Base-by-base conservation (phyloP, 352 stramenopile genomes). In the Albugo laibachii region DNA sequence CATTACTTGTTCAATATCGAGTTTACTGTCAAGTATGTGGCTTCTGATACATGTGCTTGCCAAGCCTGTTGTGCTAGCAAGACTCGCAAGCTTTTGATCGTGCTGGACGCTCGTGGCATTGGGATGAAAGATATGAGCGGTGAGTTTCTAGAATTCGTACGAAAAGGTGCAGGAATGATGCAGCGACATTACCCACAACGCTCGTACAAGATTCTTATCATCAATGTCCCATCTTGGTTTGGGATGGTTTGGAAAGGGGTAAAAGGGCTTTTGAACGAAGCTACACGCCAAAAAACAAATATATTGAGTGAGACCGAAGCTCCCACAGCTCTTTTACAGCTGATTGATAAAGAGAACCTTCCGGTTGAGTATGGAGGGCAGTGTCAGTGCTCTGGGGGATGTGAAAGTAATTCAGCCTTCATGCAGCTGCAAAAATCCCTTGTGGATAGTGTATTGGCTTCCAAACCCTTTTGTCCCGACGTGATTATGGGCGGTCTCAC, bases 171-270 rank as follows among this genome's bases (percentile, higher is more conserved):
- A 0, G 69, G 75, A n/a, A 69, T 79, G 49, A 87, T 93, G 66
- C 74, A 88, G 52, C 62, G 62, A 11, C 77, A 94, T 57, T 94
- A 93, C 46, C 76, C 79, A 14, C 78, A 93, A 59, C 66, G 76
- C 5, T 93, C 75, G 38, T 83, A 76, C 65, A 92, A 92, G 57
- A 94, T 95, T 48, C 93, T 93, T 50, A 73, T 95, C 39, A 62
- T 95, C 40, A 94, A 94, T 49, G 83, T 92, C 1, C 82, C 82
- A 14, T 86, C 70, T 14, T 94, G 80, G 80, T 95, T 95, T 52
- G 82, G 75, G 24, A 82, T 94, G 58, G 69, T 76, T 21, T 95
- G 83, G 83, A 93, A 93, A 52, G 70, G 79, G 14, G 77, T 95
- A 49, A 84, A 87, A 49, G 73, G 77, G 14, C 50, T 95, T 2